Conservation (phyloP, 2,329 filamentous ascomycete species). For the Pseudogymnoascus sp. region DNA sequence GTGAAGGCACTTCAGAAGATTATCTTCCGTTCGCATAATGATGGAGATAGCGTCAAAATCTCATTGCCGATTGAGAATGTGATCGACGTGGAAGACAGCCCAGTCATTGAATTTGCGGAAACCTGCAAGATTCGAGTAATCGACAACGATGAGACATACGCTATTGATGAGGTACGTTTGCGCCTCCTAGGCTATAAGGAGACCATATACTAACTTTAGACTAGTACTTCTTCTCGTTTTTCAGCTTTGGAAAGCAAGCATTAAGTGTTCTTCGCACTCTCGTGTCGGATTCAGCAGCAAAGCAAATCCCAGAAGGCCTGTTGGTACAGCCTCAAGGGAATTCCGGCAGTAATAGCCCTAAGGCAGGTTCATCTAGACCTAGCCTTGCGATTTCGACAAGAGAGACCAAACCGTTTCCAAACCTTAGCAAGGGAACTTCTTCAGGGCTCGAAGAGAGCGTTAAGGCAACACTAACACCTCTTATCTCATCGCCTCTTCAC, state of each 20-base stretch:
- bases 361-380: constrained; percentile 18
- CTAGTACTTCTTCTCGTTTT: constrained; percentile 95
- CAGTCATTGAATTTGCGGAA: constrained; percentile 83
- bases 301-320: constrained; percentile 26
- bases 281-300: constrained; percentile 27
- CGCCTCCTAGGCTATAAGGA: neutral
- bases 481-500: constrained; percentile 21
- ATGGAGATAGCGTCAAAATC: constrained; percentile 95
- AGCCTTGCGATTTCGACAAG: constrained; percentile 17
- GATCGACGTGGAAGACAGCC: constrained; percentile 84
- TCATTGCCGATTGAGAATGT: constrained; percentile 81
- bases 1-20: constrained; percentile 88
- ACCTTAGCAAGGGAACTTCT: constrained; percentile 19
- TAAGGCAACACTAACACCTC: constrained; percentile 50
- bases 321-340: constrained; percentile 15
- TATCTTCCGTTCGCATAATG: constrained; percentile 91
- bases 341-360: constrained; percentile 18
- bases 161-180: constrained; percentile 72
- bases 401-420: constrained; percentile 14
- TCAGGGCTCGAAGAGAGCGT: constrained; percentile 44
- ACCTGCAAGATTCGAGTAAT: constrained; percentile 90
- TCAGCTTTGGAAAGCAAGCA: constrained; percentile 75
- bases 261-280: constrained; percentile 57
- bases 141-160: constrained; percentile 88
- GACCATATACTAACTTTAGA: constrained; percentile 19